Base-by-base conservation (phyloP, 495 filamentous ascomycete species). In the Penicillium steckii region DNA sequence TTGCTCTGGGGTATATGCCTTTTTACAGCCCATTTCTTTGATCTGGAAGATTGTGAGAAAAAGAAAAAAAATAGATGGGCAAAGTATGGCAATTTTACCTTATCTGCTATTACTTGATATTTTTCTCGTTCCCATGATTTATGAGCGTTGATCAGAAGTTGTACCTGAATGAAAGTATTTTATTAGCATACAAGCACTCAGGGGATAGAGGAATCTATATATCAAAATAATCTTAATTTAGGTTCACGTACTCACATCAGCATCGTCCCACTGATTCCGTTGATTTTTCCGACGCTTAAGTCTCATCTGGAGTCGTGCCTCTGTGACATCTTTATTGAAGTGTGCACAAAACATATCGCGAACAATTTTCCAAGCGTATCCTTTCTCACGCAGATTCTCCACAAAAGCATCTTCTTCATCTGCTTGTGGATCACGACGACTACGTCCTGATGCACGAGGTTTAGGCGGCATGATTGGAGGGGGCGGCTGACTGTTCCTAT, bases 281-380 rank as follows among this genome's bases (percentile, higher is more conserved):
- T 84, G 79, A 62, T 86, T 85, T 35, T 83, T 79, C 32, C 88
- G 73, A 21, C 86, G 75, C 52, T 84, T 80, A 61, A 85, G 81
- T 13, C 87, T 80, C 86, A 90, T 90, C 68, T 90, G 86, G 41
- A 90, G 68, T 3, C 85, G 80, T 3, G 87, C 83, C 46, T 89
- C 84, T 37, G 85, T 74, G 46, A 82, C 85, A 55, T 80, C 79
- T 50, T 86, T 85, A 41, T 84, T 75, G 55, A 81, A 80, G 22
- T 76, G 79, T 27, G 81, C 79, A 21, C 78, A 77, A 66, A 87
- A 89, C 55, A 80, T 78, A 18, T 77, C 72, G 1, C 84, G 82
- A 47, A 89, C 84, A 56, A 79, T 76, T 58, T 86, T 89, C 86
- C 86, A 90, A 6, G 85, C 77, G 8, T 85, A 69, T 40, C 79